Evolutionary conservation across 257 asterid genomes (phyloP).

Genomic region (Jacaranda mimosifolia): DNA sequence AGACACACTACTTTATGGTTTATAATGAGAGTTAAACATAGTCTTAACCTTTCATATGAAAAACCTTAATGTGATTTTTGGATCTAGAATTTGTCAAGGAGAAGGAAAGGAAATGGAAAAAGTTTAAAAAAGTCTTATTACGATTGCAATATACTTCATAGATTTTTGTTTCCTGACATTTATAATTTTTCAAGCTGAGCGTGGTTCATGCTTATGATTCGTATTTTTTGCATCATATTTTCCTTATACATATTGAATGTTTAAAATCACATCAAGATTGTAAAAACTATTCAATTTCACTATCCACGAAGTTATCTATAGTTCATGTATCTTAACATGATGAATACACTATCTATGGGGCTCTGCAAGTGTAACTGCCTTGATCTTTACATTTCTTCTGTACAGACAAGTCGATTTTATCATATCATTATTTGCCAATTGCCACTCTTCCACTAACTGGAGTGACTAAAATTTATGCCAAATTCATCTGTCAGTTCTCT

Average conservation of each 20-base stretch:
- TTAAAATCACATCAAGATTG: not conserved
- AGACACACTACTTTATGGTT: too few species aligned
- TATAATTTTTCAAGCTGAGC: not conserved
- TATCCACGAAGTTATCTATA: not conserved
- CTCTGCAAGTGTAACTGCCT: not conserved
- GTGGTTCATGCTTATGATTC: not conserved
- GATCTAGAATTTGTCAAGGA: not conserved
- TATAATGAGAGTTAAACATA: not conserved
- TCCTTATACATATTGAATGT: not conserved
- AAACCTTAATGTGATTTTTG: not conserved
- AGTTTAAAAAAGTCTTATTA: not conserved
- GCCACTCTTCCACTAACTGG: not conserved
- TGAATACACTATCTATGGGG: not conserved
- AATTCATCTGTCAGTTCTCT: not conserved
- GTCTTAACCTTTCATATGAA: not conserved
- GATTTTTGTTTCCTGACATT: not conserved
- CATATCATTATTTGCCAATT: not conserved
- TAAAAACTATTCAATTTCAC: not conserved
- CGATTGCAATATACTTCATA: not conserved
- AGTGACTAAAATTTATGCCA: not conserved
- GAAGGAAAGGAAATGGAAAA: not conserved
- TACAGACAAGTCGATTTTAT: not conserved
- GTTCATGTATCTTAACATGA: not conserved
- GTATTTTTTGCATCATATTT: slow-evolving; percentile 2
- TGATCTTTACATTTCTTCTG: not conserved